Percentiles rank a stretch among this genome's conserved stretches.
These are phyloP conservation scores for Magnolia kwangsiensis DNA, from an alignment of 164 flowering plant genomes.

Conservation along the genomic window DNA sequence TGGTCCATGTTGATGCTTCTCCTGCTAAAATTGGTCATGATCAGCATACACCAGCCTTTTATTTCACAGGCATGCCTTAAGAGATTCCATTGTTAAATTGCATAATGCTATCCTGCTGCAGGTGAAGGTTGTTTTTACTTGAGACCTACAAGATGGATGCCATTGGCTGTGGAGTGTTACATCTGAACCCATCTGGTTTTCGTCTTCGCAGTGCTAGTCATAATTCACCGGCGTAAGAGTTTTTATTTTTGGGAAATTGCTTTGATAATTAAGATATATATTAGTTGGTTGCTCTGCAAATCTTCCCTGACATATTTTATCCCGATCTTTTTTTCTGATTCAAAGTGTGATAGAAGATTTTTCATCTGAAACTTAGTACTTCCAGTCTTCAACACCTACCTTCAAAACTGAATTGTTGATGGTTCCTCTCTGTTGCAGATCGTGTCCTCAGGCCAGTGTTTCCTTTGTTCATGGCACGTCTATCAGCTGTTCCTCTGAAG, in stretches of 20 bases:
- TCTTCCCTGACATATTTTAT: not conserved
- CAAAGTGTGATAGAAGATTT: not conserved
- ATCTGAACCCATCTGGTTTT: not conserved
- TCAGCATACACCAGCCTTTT: too few species aligned
- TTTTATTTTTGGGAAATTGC: not conserved
- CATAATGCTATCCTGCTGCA: not conserved
- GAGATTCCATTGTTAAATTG: too few species aligned
- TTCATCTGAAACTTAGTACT: not conserved
- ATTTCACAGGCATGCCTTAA: too few species aligned
- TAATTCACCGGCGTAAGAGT: not conserved
- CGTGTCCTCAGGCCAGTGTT: slow-evolving; percentile 6
- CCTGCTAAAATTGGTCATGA: too few species aligned
- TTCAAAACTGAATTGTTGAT: not conserved
- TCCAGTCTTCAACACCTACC: not conserved
- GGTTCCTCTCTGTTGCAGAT: slow-evolving; percentile 9
- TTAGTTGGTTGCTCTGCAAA: not conserved
- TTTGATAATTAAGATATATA: not conserved
- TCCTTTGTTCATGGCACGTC: not conserved
- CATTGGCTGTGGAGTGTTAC: not conserved
- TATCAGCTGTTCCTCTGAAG: slow-evolving; percentile 8
- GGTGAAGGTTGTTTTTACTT: slow-evolving; percentile 1
- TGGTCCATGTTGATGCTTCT: not conserved
- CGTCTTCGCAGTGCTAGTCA: not conserved
- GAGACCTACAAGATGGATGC: slow-evolving; percentile 2
- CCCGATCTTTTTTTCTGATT: not conserved